A percentile compares a stretch with the other conserved stretches of the same genome.
These are phyloP conservation scores for Starmerella powellii DNA, from an alignment of 805 yeast genomes.

Conservation along the genomic window DNA sequence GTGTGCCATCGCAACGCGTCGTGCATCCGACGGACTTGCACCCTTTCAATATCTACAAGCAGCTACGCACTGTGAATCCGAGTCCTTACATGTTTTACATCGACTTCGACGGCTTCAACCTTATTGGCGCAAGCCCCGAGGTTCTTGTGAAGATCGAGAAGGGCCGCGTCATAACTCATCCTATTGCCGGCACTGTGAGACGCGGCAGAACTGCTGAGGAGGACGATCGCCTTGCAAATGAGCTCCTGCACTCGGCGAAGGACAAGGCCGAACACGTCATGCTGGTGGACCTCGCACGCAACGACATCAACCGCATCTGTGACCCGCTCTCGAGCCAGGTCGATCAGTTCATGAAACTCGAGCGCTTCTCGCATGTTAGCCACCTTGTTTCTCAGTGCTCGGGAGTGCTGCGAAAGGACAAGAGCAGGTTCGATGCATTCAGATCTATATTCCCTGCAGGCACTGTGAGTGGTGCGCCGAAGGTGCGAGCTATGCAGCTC, in stretches of 20 bases:
- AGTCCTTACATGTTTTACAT: constrained; percentile 93
- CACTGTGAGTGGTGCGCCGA: constrained; percentile 97
- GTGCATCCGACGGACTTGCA: constrained; percentile 90
- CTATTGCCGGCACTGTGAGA: constrained; percentile 92
- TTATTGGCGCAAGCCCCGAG: constrained; percentile 97
- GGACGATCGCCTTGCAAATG: constrained; percentile 71
- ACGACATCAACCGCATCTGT: constrained; percentile 92
- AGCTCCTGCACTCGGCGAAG: constrained; percentile 62
- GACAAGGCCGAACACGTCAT: constrained; percentile 97
- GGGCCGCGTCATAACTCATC: constrained; percentile 78
- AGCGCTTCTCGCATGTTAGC: constrained; percentile 93
- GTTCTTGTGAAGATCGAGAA: constrained; percentile 74
- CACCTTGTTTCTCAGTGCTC: constrained; percentile 91
- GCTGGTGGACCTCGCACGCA: constrained; percentile 96
- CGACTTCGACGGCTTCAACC: constrained; percentile 70
- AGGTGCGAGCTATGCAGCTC: constrained; percentile 90
- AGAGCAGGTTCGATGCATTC: constrained; percentile 91
- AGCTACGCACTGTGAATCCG: constrained; percentile 89
- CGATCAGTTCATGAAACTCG: constrained; percentile 78
- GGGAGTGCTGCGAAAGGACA: constrained; percentile 72
- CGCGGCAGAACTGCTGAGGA: constrained; percentile 88
- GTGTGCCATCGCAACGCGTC: constrained; percentile 95
- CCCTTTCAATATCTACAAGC: constrained; percentile 93
- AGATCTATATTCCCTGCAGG: constrained; percentile 98
- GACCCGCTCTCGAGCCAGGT: constrained; percentile 73